Conservation (phyloP, 805 yeast genomes). For the Yamadazyma laniorum region DNA sequence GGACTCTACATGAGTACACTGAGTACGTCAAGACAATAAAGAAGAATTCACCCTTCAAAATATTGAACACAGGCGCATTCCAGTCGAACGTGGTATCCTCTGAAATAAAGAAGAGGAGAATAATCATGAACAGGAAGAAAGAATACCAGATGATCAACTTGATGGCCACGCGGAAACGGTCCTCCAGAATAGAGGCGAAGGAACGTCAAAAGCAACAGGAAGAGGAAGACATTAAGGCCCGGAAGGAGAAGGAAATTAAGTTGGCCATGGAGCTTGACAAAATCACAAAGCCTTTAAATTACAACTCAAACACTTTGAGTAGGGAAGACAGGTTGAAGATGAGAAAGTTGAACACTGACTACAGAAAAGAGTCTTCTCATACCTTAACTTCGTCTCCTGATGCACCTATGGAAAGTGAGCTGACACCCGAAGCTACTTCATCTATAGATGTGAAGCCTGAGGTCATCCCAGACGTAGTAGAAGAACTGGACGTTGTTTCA, state of each 20-base stretch:
- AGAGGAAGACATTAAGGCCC: constrained; percentile 33
- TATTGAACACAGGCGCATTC: constrained; percentile 6
- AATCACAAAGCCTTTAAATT: constrained; percentile 12
- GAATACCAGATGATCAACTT: constrained; percentile 63
- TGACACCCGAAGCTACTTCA: too few relatives aligned
- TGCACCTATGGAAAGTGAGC: too few relatives aligned
- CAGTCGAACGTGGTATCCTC: constrained; percentile 7
- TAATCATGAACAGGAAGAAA: constrained; percentile 53
- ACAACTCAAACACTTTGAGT: constrained; percentile 22
- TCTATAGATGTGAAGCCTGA: too few relatives aligned
- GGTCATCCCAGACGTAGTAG: too few relatives aligned
- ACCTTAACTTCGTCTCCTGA: neutral
- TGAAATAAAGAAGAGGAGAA: constrained; percentile 56
- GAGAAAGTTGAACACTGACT: constrained; percentile 22
- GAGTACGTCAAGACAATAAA: constrained; percentile 20
- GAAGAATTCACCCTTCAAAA: constrained; percentile 12
- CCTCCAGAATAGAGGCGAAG: constrained; percentile 69
- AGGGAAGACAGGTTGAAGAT: constrained; percentile 34
- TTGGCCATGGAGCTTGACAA: constrained; percentile 34
- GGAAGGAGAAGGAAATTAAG: constrained; percentile 44
- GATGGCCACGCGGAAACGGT: constrained; percentile 67
- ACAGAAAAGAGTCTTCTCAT: constrained; percentile 2
- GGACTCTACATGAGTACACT: constrained; percentile 31
- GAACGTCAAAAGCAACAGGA: constrained; percentile 54
- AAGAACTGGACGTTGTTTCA: too few relatives aligned